phyloP scores from a whole-genome alignment of 2,329 filamentous ascomycete species.

The Sclerotinia sclerotiorum region DNA sequence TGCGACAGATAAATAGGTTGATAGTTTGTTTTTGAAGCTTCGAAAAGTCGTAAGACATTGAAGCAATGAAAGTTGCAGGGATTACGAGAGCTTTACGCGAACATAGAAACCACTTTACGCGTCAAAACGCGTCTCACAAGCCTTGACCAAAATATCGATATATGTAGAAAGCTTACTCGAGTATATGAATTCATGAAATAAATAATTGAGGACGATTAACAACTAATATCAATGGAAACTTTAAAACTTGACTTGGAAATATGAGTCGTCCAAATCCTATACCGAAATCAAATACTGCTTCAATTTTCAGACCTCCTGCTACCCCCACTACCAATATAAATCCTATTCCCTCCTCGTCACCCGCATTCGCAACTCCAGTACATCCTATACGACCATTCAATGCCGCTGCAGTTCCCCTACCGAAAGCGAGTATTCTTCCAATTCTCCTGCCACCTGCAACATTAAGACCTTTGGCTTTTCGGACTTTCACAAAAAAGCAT shows the following conservation, averaged over 20 bases:
- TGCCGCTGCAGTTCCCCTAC: conserved; percentile 27
- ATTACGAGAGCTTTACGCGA: conserved; percentile 19
- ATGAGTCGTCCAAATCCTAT: conserved; percentile 36
- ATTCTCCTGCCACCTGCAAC: conserved; percentile 87
- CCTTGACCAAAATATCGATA: conserved; percentile 1
- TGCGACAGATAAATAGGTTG: conserved; percentile 23
- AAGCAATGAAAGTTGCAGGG: conserved; percentile 10
- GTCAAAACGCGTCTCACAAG: conserved; percentile 27
- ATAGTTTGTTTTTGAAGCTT: conserved; percentile 7
- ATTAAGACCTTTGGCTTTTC: conserved; percentile 85
- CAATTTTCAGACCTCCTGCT: conserved; percentile 36
- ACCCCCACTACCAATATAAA: conserved; percentile 44
- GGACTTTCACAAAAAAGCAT: conserved; percentile 96
- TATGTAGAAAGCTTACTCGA: neutral
- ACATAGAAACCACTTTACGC: conserved; percentile 25
- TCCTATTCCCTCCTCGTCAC: conserved; percentile 81
- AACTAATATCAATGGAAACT: neutral
- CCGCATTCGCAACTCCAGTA: conserved; percentile 82
- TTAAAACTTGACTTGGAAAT: neutral
- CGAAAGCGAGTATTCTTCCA: conserved; percentile 63
- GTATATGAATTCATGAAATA: conserved; percentile 1
- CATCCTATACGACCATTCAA: conserved; percentile 70
- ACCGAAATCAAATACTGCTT: conserved; percentile 34
- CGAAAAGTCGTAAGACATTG: neutral
- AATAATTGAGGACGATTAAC: neutral